These are phyloP conservation scores for Aspergillus cejpii DNA, from an alignment of 2,329 filamentous ascomycete species.

Conservation along the genomic window DNA sequence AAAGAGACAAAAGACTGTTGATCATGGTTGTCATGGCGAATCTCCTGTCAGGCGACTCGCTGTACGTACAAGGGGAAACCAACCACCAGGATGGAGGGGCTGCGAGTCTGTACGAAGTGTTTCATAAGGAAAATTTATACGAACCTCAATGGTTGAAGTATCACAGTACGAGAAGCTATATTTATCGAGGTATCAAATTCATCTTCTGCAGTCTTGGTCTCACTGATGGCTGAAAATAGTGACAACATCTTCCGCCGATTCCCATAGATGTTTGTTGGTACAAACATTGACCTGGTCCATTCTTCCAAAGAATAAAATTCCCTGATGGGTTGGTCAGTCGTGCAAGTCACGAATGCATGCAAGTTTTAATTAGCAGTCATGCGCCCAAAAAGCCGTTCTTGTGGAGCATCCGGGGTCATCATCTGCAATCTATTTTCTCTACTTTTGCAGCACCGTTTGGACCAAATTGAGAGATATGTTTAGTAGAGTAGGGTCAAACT, in stretches of 20 bases:
- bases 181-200: neutral
- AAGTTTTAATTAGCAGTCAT: constrained; percentile 8
- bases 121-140: neutral
- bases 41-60: constrained; percentile 17
- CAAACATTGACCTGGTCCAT: too few species aligned
- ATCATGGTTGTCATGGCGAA: constrained; percentile 6
- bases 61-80: constrained; percentile 6
- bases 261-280: too few species aligned
- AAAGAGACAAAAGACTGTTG: constrained; percentile 6
- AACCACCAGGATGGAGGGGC: constrained; percentile 1
- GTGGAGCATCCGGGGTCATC: constrained; percentile 2
- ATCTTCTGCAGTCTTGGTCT: too few species aligned
- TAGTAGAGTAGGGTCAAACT: neutral
- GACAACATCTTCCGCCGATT: too few species aligned
- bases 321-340: constrained; percentile 11
- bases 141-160: neutral
- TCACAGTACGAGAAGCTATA: neutral
- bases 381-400: constrained; percentile 11
- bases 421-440: constrained; percentile 1
- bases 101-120: neutral
- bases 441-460: too few species aligned
- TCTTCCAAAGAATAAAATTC: too few species aligned
- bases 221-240: too few species aligned
- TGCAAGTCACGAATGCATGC: constrained; percentile 9
- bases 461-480: too few species aligned